Evolutionary conservation across 2,329 filamentous ascomycete genomes (phyloP), one percentile per base, ranked within the genome.

Genomic region (Calonectria ilicicola): DNA sequence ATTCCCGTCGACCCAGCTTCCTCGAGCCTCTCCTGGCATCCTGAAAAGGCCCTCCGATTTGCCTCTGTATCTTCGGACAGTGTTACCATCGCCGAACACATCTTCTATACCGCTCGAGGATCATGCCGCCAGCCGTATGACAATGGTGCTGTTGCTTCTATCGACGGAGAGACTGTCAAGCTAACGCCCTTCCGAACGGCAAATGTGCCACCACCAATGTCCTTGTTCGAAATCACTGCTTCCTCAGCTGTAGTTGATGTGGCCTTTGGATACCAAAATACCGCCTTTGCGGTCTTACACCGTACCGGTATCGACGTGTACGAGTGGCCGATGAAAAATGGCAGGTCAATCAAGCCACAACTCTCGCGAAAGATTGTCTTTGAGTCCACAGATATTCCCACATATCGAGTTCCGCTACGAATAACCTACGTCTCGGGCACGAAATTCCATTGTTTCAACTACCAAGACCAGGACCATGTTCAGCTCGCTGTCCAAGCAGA

Each of bases 191-290:
- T 99, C 75, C 90, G 94, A 74, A 89, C 93, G 63, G 94, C 95
- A 15, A 98, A 97, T 79, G 89, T 98, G 3, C 97, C 97, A 27
- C 97, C 97, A 32, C 97, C 97, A 1, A 98, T 98, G 95, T 92
- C 95, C 19, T 88, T 96, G 74, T 93, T 93, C 76, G 94, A 97
- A 70, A 79, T 98, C 21, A 79, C 86, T 15, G 84, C 93, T 32
- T 86, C 90, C 17, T 88, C 88, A 0, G 92, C 93, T 66, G 89
- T 91, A 3, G 85, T 94, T 21, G 95, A 98, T 84, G 91, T 97
- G 65, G 91, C 93, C 0, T 92, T 98, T 76, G 93, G 91, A 63
- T 87, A 87, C 17, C 88, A 89, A 60, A 92, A 93, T 62, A 88
- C 88, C 1, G 87, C 87, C 9, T 88, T 98, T 80, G 95, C 92